Base-by-base conservation (phyloP, 129 eudicot genomes). In the Lactuca sativa region DNA sequence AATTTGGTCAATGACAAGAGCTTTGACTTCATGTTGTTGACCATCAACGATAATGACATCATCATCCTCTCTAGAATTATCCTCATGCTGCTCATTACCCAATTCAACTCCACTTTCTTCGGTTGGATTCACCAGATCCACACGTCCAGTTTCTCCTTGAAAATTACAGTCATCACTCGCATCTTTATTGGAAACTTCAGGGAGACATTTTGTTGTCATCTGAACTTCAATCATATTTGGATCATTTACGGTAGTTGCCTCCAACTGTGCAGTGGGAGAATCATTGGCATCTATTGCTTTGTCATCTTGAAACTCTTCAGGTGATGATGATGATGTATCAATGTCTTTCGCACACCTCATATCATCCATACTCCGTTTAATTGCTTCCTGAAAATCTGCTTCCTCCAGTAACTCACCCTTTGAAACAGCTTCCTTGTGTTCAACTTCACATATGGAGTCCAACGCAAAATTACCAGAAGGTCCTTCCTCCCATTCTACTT, bases 341-440 rank as follows among this genome's bases (percentile, higher is more conserved):
- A n/a, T 62, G 44, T 67, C 34, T 61, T 53, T 74, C 47, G 53
- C 51, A 47, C 36, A 71, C 53, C 32, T 31, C 64, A 74, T 13
- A 70, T 89, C 93, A 64, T 80, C 83, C 41, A 89, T 78, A 80
- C 96, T 92, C 74, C 77, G 80, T 75, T 79, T 86, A 44, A 89
- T 77, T 63, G 96, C 98, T 80, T 89, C 98, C 77, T 85, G 95
- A 33, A 84, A 63, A 48, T 81, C 83, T 37, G 82, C 86, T 81
- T 89, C 96, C 81, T 89, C 98, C 74, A 84, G 76, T 79, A 78
- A 40, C 52, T 65, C 87, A 81, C 96, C 98, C 78, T 80, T 83
- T 32, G 85, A 81, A 52, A 69, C 66, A 54, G 59, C 15, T 71
- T 78, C 77, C 62, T 21, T 58, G 68, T 31, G 72, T 70, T 67